These are phyloP conservation scores for Tetradesmus lagerheimii DNA, from an alignment of 139 green algal species.

Conservation along the genomic window DNA sequence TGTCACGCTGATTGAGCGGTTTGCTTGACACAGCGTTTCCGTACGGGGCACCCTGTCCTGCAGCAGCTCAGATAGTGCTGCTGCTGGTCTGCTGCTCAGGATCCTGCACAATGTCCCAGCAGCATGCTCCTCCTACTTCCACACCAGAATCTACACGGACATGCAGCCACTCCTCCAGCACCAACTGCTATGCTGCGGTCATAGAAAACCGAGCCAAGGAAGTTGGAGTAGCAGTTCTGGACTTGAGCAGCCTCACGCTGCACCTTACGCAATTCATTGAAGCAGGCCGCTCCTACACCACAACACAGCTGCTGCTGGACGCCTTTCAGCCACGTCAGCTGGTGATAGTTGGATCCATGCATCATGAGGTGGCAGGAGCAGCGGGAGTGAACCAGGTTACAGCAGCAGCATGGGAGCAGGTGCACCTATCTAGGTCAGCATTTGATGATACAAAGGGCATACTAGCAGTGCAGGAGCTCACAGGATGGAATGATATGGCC, in stretches of 20 bases:
- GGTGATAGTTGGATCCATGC: conserved; percentile 50
- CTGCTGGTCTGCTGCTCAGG: background rate
- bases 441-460: conserved; percentile 49
- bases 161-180: background rate
- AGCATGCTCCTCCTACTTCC: background rate
- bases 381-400: conserved; percentile 56
- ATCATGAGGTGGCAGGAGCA: conserved; percentile 34
- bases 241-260: conserved; percentile 51
- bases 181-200: conserved; percentile 54
- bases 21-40: no score
- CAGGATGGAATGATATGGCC: background rate
- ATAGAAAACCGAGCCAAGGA: conserved; percentile 82
- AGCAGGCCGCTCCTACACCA: conserved; percentile 53
- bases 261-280: conserved; percentile 48
- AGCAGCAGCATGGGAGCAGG: conserved; percentile 10
- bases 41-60: no score
- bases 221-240: conserved; percentile 73
- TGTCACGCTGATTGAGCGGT: no score
- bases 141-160: background rate
- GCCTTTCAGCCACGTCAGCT: conserved; percentile 49
- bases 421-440: background rate
- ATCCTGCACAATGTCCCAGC: background rate
- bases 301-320: conserved; percentile 61
- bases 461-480: conserved; percentile 35
- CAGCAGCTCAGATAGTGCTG: no score